Percentiles rank a stretch among this genome's conserved stretches.
Conservation (phyloP, 202 grass and related monocot genomes). For the Elaeis oleifera region DNA sequence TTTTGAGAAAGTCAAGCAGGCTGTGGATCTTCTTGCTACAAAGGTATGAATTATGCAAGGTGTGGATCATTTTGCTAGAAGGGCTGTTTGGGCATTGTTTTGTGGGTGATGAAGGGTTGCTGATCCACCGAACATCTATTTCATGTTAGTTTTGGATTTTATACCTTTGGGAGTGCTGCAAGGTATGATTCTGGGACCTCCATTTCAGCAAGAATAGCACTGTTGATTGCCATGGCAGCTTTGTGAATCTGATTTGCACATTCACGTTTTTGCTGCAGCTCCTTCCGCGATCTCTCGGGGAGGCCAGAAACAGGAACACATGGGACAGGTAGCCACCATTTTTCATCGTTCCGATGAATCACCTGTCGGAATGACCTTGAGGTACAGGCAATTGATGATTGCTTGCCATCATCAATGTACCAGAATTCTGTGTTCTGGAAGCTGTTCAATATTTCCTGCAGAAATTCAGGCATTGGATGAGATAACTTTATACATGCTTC, state of each 20-base stretch:
- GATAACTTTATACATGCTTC: not conserved
- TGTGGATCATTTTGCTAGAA: no score
- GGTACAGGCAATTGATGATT: conserved; percentile 18
- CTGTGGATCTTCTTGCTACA: no score
- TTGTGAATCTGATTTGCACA: conserved; percentile 91
- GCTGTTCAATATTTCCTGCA: conserved; percentile 68
- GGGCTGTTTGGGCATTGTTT: no score
- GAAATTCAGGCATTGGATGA: not conserved
- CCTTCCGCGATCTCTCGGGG: conserved; percentile 42
- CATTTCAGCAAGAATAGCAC: conserved; percentile 54
- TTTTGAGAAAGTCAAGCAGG: no score
- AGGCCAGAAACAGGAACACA: conserved; percentile 59
- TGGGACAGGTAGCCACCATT: conserved; percentile 92
- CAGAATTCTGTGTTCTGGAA: conserved; percentile 91
- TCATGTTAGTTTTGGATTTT: no score
- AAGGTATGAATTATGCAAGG: no score
- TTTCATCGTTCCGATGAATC: conserved; percentile 45
- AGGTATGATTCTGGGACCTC: conserved; percentile 66
- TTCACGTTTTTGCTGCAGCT: conserved; percentile 72
- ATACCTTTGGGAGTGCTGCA: conserved; percentile 69
- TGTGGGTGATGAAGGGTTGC: no score
- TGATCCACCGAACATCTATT: no score
- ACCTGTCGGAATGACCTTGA: conserved; percentile 30
- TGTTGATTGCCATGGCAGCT: conserved; percentile 92
- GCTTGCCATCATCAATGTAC: conserved; percentile 64